Conservation (phyloP, 1,284 basidiomycete species). For the Rhodotorula sp. region DNA sequence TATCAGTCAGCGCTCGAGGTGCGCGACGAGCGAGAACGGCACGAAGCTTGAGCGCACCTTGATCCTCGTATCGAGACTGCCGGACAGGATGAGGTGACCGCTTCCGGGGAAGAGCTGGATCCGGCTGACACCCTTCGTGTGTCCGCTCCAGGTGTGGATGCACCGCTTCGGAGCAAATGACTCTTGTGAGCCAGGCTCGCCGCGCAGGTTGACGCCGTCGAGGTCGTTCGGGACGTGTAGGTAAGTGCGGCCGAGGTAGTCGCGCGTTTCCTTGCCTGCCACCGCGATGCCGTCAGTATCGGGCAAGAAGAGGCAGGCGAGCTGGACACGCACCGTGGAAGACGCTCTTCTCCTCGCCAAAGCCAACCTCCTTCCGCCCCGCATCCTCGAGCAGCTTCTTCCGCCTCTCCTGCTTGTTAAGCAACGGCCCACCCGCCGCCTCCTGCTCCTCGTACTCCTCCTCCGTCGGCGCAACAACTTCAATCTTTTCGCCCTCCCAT, state of each 20-base stretch:
- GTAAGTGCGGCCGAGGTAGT: conserved; percentile 98
- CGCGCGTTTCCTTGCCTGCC: conserved; percentile 79
- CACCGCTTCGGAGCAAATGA: conserved; percentile 92
- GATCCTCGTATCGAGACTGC: conserved; percentile 97
- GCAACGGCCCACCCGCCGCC: conserved; percentile 61
- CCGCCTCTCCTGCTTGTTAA: conserved; percentile 55
- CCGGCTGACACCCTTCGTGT: conserved; percentile 93
- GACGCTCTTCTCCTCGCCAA: conserved; percentile 83
- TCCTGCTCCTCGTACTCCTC: conserved; percentile 62
- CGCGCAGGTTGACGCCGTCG: conserved; percentile 53
- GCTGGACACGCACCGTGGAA: conserved; percentile 67
- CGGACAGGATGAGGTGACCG: conserved; percentile 88
- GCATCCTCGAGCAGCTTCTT: conserved; percentile 57
- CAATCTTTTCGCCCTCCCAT: conserved; percentile 70
- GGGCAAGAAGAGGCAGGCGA: background rate
- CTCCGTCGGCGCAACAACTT: conserved; percentile 50
- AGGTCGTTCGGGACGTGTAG: conserved; percentile 75
- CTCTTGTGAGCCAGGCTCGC: conserved; percentile 52
- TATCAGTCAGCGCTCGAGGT: background rate
- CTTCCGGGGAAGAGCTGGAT: conserved; percentile 88
- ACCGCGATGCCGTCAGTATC: background rate
- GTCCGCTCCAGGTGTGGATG: conserved; percentile 96
- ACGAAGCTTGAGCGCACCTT: conserved; percentile 62
- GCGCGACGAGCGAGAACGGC: conserved; percentile 1
- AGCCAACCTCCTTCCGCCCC: conserved; percentile 72